phyloP scores from a whole-genome alignment of 2,329 filamentous ascomycete species.

The Alternaria sp. region DNA sequence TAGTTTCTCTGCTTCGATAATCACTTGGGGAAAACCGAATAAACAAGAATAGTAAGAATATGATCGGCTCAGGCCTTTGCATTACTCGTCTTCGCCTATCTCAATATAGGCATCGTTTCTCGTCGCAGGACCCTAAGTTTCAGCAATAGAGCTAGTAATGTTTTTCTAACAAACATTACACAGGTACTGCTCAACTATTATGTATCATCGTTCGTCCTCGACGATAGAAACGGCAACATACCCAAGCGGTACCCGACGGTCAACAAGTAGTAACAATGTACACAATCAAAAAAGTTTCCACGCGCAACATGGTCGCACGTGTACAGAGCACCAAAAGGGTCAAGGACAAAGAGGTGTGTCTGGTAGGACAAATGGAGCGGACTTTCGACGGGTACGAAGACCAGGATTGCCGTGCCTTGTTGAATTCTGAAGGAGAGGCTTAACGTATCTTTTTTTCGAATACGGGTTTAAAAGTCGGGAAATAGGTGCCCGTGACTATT shows the following conservation, averaged over 20 bases:
- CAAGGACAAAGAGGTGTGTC: slow-evolving; percentile 9
- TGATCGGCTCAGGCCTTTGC: slow-evolving; percentile 4
- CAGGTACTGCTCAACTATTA: not conserved
- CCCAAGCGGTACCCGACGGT: not conserved
- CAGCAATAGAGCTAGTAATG: not conserved
- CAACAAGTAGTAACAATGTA: slow-evolving; percentile 8
- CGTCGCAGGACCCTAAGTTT: not conserved
- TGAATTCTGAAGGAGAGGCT: slow-evolving; percentile 15
- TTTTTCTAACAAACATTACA: not conserved
- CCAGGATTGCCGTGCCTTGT: slow-evolving; percentile 18
- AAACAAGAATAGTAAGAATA: not conserved
- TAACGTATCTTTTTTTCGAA: slow-evolving; percentile 12
- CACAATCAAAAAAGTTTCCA: slow-evolving; percentile 1
- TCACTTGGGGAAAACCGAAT: not conserved
- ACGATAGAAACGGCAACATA: slow-evolving; percentile 5
- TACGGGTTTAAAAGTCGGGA: slow-evolving; percentile 42
- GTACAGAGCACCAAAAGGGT: slow-evolving; percentile 5
- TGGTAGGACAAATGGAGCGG: slow-evolving; percentile 13
- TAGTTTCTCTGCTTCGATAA: not conserved
- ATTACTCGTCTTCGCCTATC: slow-evolving; percentile 4
- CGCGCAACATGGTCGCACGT: slow-evolving; percentile 1
- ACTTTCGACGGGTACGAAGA: slow-evolving; percentile 17
- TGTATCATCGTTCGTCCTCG: not conserved
- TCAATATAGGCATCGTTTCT: slow-evolving; percentile 2
- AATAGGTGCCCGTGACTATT: slow-evolving; percentile 49